A percentile compares a stretch with the other conserved stretches of the same genome.
Conservation (phyloP, 225 moss, liverwort and hornwort species). For the Bryoerythrophyllum caledonicum region DNA sequence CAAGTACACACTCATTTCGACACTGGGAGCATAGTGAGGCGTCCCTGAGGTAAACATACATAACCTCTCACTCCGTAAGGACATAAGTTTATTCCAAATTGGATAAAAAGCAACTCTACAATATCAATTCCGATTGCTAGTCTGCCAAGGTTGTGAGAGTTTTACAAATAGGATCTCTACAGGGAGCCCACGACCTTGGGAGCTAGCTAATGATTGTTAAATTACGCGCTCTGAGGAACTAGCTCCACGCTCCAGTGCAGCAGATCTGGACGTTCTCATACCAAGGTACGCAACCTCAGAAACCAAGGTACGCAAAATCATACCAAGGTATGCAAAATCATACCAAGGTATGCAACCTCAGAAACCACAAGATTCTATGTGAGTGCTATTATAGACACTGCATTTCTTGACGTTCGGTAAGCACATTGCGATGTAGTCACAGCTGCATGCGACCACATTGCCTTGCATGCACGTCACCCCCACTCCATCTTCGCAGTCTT, state of each 20-base stretch:
- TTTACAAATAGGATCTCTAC: conserved; percentile 2
- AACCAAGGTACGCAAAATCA: conserved; percentile 32
- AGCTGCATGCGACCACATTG: conserved; percentile 46
- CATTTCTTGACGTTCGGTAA: conserved; percentile 45
- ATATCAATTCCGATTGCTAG: background rate
- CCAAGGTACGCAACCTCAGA: conserved; percentile 21
- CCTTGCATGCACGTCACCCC: conserved; percentile 54
- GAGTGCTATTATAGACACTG: conserved; percentile 49
- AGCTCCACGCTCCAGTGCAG: background rate
- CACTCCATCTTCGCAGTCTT: conserved; percentile 52
- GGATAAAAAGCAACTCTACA: background rate
- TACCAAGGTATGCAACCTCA: conserved; percentile 11
- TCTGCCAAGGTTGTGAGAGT: conserved; percentile 21
- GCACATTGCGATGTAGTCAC: conserved; percentile 41
- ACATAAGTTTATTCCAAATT: conserved; percentile 6
- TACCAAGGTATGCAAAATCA: background rate
- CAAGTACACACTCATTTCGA: background rate
- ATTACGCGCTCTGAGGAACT: background rate
- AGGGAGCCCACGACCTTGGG: conserved; percentile 6
- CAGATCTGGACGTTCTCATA: background rate
- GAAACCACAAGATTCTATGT: conserved; percentile 49
- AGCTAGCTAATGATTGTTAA: background rate
- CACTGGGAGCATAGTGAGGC: background rate
- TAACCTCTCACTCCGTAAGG: background rate
- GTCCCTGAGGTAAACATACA: background rate